Conservation (phyloP, 2,329 filamentous ascomycete genomes). For the Calonectria pauciramosa region DNA sequence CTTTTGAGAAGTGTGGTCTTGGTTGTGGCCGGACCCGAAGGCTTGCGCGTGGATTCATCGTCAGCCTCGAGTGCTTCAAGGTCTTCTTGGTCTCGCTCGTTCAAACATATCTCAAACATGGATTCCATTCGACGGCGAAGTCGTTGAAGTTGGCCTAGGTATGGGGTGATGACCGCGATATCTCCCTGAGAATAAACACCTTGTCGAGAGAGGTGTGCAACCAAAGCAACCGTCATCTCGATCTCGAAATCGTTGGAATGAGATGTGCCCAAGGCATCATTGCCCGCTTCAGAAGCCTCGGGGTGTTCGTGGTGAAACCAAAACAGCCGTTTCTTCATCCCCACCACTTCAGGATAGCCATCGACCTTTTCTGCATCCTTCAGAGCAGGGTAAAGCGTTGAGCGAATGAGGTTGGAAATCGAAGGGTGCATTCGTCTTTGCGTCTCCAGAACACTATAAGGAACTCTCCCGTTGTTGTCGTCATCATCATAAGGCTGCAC, state of each 20-base stretch:
- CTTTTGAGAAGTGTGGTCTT: conserved; percentile 59
- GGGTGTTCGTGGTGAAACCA: conserved; percentile 72
- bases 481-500: conserved; percentile 58
- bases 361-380: conserved; percentile 60
- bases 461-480: background rate
- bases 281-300: conserved; percentile 54
- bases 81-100: conserved; percentile 72
- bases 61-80: conserved; percentile 56
- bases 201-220: conserved; percentile 76
- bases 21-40: conserved; percentile 44
- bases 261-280: conserved; percentile 57
- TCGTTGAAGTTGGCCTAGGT: conserved; percentile 69
- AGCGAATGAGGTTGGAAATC: conserved; percentile 70
- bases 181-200: conserved; percentile 70
- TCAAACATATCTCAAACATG: conserved; percentile 72
- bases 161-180: conserved; percentile 80
- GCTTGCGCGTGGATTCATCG: conserved; percentile 31
- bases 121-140: conserved; percentile 60
- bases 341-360: conserved; percentile 62
- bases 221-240: conserved; percentile 72
- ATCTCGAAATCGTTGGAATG: conserved; percentile 72
- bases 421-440: conserved; percentile 72
- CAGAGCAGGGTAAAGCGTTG: conserved; percentile 69
- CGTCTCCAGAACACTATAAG: background rate
- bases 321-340: conserved; percentile 67